Conservation (phyloP, 176 grass and related monocot species). For the Dactylis glomerata region DNA sequence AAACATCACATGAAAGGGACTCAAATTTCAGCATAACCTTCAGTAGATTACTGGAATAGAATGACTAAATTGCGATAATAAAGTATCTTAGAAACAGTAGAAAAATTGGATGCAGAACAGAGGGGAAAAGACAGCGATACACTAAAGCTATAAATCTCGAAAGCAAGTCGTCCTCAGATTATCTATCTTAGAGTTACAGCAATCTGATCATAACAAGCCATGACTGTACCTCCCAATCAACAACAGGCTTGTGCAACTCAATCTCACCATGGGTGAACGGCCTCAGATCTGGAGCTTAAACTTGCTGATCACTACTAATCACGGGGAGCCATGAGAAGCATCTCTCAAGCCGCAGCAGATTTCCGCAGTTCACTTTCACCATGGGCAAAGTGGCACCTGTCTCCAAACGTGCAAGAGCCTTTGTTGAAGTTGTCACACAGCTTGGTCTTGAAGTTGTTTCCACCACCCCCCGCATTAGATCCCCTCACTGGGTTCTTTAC, state of each 20-base stretch:
- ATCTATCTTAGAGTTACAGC: conserved; percentile 28
- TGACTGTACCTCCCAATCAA: background rate
- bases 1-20: background rate
- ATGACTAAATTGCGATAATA: background rate
- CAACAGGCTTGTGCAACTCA: conserved; percentile 2
- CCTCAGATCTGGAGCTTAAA: background rate
- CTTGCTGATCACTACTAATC: conserved; percentile 12
- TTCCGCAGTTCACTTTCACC: conserved; percentile 68
- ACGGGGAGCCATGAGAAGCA: background rate
- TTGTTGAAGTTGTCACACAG: conserved; percentile 92
- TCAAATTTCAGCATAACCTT: background rate
- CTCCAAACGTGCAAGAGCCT: conserved; percentile 85
- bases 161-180: background rate
- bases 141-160: conserved; percentile 16
- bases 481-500: conserved; percentile 39
- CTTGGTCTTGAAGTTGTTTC: conserved; percentile 89
- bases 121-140: background rate
- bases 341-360: conserved; percentile 27
- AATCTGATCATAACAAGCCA: conserved; percentile 1
- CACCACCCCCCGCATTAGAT: conserved; percentile 22
- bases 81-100: conserved; percentile 6
- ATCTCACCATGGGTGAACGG: background rate
- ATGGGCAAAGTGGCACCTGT: conserved; percentile 89
- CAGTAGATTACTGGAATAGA: background rate
- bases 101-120: conserved; percentile 2